Evolutionary conservation across 2,329 filamentous ascomycete genomes (phyloP).

Genomic region (Exophiala lecanii-corni): DNA sequence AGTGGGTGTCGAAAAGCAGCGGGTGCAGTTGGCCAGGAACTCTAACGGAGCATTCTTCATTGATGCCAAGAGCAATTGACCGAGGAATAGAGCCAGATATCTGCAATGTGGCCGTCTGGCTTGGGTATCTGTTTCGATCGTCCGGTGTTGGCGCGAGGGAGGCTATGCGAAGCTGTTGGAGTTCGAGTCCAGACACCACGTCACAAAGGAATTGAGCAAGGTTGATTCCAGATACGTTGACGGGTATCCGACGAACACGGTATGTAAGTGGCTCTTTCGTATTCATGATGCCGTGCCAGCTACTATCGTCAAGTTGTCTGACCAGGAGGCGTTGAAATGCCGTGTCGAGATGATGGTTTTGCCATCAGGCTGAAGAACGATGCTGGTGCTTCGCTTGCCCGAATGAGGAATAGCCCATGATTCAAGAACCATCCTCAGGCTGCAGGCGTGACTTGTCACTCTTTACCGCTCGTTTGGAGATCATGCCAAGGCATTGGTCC

Average conservation of each 20-base stretch:
- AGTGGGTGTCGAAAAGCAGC: conserved; percentile 7
- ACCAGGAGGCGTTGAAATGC: no score
- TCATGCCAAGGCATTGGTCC: no score
- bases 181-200: not conserved
- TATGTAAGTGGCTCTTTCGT: not conserved
- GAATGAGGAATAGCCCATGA: no score
- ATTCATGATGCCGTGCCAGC: no score
- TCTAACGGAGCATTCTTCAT: not conserved
- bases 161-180: not conserved
- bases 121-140: conserved; percentile 1
- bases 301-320: no score
- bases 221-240: not conserved
- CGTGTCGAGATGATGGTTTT: no score
- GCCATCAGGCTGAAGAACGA: no score
- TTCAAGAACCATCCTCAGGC: no score
- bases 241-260: conserved; percentile 2
- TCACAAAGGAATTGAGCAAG: not conserved
- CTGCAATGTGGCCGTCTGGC: conserved; percentile 3
- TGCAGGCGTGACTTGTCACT: no score
- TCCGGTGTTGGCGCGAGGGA: conserved; percentile 5
- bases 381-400: no score
- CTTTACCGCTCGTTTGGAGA: no score
- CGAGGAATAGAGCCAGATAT: not conserved
- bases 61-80: not conserved
- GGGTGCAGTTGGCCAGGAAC: not conserved